phyloP scores from a whole-genome alignment of 352 stramenopile species.

The Thalassiosira gravida region DNA sequence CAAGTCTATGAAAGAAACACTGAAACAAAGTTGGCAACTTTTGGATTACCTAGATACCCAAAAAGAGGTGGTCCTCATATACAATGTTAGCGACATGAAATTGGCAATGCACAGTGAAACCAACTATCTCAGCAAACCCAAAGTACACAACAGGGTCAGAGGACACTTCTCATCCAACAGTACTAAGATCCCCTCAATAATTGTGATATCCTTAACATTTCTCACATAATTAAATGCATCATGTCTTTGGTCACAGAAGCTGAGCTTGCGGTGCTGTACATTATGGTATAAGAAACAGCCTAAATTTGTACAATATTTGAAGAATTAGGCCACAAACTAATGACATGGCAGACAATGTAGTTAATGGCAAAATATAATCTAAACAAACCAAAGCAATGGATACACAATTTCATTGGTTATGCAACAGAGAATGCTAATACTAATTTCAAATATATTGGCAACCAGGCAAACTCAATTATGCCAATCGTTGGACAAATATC shows the following conservation, averaged over 20 bases:
- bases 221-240: conserved; percentile 3
- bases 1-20: not conserved
- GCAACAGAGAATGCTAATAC: not conserved
- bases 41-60: conserved; percentile 4
- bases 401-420: conserved; percentile 6
- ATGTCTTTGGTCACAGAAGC: conserved; percentile 9
- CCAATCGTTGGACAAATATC: conserved; percentile 50
- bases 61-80: conserved; percentile 2
- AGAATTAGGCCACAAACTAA: conserved; percentile 7
- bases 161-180: not conserved
- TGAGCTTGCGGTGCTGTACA: conserved; percentile 2
- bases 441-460: conserved; percentile 48
- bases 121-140: conserved; percentile 7
- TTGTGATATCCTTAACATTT: not conserved
- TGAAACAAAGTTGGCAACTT: conserved; percentile 1
- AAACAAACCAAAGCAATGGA: conserved; percentile 15
- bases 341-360: not conserved
- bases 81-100: conserved; percentile 1
- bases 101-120: conserved; percentile 5
- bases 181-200: not conserved
- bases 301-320: conserved; percentile 1
- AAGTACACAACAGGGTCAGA: not conserved
- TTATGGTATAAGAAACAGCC: not conserved
- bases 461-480: conserved; percentile 20
- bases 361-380: conserved; percentile 1